Conservation (phyloP, 192 early-diverging fungal species). For the Lunasporangiospora selenospora region DNA sequence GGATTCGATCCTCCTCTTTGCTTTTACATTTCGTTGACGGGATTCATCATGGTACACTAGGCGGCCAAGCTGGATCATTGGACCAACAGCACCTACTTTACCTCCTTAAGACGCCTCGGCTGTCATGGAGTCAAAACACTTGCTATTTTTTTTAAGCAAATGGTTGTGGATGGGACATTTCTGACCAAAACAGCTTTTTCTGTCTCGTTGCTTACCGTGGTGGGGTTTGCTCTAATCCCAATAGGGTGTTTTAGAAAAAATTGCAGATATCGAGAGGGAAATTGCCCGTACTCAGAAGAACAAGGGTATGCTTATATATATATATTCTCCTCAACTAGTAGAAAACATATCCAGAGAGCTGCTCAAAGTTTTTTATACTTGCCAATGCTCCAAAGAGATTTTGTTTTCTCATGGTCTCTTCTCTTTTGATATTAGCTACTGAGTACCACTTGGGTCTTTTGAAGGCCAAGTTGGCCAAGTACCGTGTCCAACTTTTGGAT, state of each 20-base stretch:
- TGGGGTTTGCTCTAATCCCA: background rate
- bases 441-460: constrained; percentile 98
- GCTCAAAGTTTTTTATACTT: background rate
- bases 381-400: constrained; percentile 2
- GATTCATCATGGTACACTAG: no score
- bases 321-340: background rate
- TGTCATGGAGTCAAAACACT: no score
- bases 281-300: constrained; percentile 98
- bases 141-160: no score
- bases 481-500: constrained; percentile 80
- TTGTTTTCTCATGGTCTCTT: background rate
- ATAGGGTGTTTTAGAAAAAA: constrained; percentile 87
- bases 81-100: no score
- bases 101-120: no score
- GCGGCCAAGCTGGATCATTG: no score
- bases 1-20: no score
- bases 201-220: no score
- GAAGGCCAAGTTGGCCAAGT: constrained; percentile 94
- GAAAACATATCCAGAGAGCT: background rate
- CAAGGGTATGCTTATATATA: constrained; percentile 69
- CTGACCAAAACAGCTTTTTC: no score
- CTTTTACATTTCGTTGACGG: no score
- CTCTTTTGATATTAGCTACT: constrained; percentile 61
- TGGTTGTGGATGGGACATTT: no score
- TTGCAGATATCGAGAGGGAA: constrained; percentile 89